Evolutionary conservation across 208 protist species (phyloP).

Genomic region (Leishmania major): DNA sequence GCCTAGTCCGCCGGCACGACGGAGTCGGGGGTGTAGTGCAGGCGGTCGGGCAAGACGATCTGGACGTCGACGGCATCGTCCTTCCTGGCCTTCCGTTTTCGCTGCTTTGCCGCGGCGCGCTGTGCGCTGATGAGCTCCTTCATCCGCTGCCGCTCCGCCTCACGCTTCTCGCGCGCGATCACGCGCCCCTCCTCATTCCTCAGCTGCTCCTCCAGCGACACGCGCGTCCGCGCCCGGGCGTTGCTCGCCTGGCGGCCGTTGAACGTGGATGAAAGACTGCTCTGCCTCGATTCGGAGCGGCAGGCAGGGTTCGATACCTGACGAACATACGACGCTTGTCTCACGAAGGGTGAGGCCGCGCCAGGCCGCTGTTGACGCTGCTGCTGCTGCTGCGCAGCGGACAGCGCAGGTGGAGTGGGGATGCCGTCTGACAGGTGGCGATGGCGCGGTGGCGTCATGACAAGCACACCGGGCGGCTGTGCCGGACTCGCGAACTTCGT

Average conservation of each 20-base stretch:
- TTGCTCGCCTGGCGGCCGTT: constrained; percentile 49
- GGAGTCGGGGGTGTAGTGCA: constrained; percentile 30
- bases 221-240: constrained; percentile 29
- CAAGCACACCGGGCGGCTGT: constrained; percentile 9
- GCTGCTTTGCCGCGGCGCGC: constrained; percentile 54
- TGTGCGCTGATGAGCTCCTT: constrained; percentile 71
- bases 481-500: constrained; percentile 7
- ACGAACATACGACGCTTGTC: constrained; percentile 13
- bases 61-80: constrained; percentile 42
- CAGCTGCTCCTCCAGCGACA: constrained; percentile 36
- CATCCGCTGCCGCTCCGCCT: constrained; percentile 73
- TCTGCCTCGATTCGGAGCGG: constrained; percentile 1
- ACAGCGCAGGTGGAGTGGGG: constrained; percentile 1
- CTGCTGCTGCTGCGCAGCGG: constrained; percentile 9
- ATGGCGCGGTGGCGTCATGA: constrained; percentile 23
- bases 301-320: constrained; percentile 15
- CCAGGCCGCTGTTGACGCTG: constrained; percentile 6
- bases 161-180: constrained; percentile 57
- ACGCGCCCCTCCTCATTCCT: constrained; percentile 44
- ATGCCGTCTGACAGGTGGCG: not conserved
- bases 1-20: constrained; percentile 11
- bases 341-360: constrained; percentile 17
- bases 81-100: constrained; percentile 42
- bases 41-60: constrained; percentile 61
- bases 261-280: constrained; percentile 25